phyloP scores from a whole-genome alignment of 805 yeast genomes.

The Yamadazyma philogaea region DNA sequence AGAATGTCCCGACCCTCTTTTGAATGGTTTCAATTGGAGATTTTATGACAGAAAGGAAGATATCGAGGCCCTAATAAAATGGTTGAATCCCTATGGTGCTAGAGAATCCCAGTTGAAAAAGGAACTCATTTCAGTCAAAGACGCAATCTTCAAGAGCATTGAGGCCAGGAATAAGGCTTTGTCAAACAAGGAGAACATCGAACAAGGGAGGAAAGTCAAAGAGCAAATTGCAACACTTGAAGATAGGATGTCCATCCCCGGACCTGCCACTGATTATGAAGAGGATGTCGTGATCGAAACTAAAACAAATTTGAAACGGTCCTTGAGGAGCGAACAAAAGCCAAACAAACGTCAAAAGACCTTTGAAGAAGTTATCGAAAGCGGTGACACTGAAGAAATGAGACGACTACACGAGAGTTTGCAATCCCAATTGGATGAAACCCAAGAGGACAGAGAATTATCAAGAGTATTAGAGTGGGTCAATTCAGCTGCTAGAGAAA shows the following conservation, averaged over 20 bases:
- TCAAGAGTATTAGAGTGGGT: slow-evolving; percentile 59
- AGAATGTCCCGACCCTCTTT: slow-evolving; percentile 57
- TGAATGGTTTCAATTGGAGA: slow-evolving; percentile 62
- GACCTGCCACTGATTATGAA: slow-evolving; percentile 18
- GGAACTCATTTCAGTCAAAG: slow-evolving; percentile 54
- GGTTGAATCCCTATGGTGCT: slow-evolving; percentile 74
- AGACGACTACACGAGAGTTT: slow-evolving; percentile 23
- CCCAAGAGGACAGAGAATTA: slow-evolving; percentile 39
- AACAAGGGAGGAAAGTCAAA: slow-evolving; percentile 40
- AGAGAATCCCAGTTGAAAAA: slow-evolving; percentile 66
- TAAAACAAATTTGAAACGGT: slow-evolving; percentile 23
- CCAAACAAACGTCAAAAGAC: slow-evolving; percentile 36
- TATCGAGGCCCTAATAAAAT: slow-evolving; percentile 50
- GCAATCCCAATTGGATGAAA: slow-evolving; percentile 26
- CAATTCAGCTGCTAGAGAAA: slow-evolving; percentile 53
- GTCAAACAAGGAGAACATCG: slow-evolving; percentile 14
- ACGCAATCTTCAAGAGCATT: slow-evolving; percentile 53
- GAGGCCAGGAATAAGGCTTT: slow-evolving; percentile 53
- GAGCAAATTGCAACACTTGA: slow-evolving; percentile 36
- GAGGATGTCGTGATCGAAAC: slow-evolving; percentile 32
- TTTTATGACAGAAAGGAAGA: slow-evolving; percentile 62
- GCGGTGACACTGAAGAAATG: slow-evolving; percentile 28
- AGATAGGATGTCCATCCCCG: slow-evolving; percentile 15
- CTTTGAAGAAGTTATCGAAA: slow-evolving; percentile 27
- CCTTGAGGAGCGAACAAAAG: slow-evolving; percentile 28